A percentile compares a stretch with the other conserved stretches of the same genome.
These are phyloP conservation scores for Venturia carpophila DNA, from an alignment of 2,329 filamentous ascomycete species.

Conservation along the genomic window DNA sequence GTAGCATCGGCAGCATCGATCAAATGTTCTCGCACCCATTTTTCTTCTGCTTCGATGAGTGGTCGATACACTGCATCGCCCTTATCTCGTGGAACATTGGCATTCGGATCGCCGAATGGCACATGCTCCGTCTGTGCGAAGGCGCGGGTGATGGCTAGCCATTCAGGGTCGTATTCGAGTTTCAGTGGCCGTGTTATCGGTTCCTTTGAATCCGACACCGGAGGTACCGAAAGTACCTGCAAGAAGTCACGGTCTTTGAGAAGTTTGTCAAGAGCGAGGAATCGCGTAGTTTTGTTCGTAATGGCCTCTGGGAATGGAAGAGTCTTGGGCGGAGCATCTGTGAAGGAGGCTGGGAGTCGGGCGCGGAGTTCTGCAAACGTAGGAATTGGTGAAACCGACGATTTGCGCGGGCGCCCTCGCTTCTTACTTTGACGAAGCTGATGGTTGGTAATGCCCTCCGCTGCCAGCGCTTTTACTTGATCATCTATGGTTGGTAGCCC, in stretches of 20 bases:
- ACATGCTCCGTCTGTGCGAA: slow-evolving; percentile 57
- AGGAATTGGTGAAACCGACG: slow-evolving; percentile 18
- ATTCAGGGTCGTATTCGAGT: slow-evolving; percentile 83
- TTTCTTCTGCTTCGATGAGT: slow-evolving; percentile 59
- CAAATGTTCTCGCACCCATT: slow-evolving; percentile 77
- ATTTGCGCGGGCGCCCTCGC: slow-evolving; percentile 27
- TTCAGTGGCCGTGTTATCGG: slow-evolving; percentile 43
- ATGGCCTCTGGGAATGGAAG: slow-evolving; percentile 60
- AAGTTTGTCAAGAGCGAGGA: slow-evolving; percentile 89
- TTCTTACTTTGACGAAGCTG: slow-evolving; percentile 30
- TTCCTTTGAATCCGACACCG: slow-evolving; percentile 32
- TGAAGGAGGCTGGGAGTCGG: slow-evolving; percentile 19
- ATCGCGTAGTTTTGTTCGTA: slow-evolving; percentile 69
- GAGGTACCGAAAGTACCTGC: slow-evolving; percentile 61
- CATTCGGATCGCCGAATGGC: slow-evolving; percentile 52
- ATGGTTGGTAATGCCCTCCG: neutral
- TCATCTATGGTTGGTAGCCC: slow-evolving; percentile 28
- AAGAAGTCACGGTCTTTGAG: slow-evolving; percentile 72
- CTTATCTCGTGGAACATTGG: slow-evolving; percentile 49
- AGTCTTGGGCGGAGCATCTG: slow-evolving; percentile 30
- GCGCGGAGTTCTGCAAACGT: slow-evolving; percentile 16
- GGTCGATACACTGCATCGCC: slow-evolving; percentile 61
- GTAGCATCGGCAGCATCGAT: slow-evolving; percentile 48
- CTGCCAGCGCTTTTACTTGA: slow-evolving; percentile 28
- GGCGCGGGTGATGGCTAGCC: slow-evolving; percentile 84